phyloP scores from a whole-genome alignment of 2,329 filamentous ascomycete genomes.

The Fusarium veterinarium region DNA sequence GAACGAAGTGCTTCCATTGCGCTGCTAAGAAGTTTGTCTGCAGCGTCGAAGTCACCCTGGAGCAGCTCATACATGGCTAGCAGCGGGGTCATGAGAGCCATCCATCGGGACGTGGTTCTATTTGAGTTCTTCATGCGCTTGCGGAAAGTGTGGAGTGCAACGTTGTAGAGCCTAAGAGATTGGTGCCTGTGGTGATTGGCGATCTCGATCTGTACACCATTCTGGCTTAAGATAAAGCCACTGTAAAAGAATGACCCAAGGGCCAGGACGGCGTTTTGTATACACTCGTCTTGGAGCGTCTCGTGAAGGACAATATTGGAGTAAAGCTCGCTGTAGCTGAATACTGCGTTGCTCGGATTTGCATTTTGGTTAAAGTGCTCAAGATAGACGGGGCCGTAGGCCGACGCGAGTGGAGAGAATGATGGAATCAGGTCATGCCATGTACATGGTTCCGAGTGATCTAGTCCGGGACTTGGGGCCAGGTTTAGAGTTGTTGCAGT shows the following conservation, averaged over 20 bases:
- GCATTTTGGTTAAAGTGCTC: not conserved
- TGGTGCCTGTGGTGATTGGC: not conserved
- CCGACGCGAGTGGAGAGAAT: too few relatives aligned
- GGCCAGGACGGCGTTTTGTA: not conserved
- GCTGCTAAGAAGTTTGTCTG: not conserved
- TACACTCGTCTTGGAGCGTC: not conserved
- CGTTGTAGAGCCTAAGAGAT: not conserved
- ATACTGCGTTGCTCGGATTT: not conserved
- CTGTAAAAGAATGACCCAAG: not conserved
- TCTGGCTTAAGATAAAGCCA: not conserved
- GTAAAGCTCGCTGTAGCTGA: not conserved
- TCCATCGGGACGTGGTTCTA: not conserved
- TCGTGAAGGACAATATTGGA: not conserved
- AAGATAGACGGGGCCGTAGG: fast-evolving
- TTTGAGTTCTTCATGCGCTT: not conserved
- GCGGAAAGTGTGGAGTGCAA: not conserved
- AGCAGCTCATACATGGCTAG: not conserved
- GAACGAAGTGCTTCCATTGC: not conserved
- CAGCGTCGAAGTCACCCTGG: not conserved
- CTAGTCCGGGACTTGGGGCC: not conserved
- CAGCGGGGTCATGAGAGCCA: not conserved
- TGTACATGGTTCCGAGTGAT: too few relatives aligned
- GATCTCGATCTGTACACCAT: not conserved
- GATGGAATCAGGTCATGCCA: too few relatives aligned
- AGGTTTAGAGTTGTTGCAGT: not conserved